Base-by-base conservation (phyloP, 179 eudicot genomes). In the Beta macrorhiza region DNA sequence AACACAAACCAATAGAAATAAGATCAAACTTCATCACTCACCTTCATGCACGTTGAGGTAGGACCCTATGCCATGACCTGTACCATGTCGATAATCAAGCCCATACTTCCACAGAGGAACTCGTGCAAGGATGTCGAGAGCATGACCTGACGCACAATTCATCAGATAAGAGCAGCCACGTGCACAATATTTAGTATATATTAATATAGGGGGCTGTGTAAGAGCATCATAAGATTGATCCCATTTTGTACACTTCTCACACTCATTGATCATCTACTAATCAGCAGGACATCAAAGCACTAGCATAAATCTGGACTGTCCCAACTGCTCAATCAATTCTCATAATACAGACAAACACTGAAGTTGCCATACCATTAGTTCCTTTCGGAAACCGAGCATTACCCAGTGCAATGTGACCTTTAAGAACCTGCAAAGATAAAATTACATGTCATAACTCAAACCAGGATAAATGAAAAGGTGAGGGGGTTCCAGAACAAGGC, bases 31-130 rank as follows among this genome's bases (percentile, higher is more conserved):
- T 69, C 22, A 64, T 80, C 42, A 85, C 90, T 87, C 84, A 87
- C 99, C 99, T 92, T 96, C 99, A 78, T 96, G 98, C 79, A 96
- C 99, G 87, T 94, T 90, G 79, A 96, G 87, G 86, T 84, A 96
- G 78, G 96, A 92, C 62, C 98, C 99, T 61, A 96, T 84, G 65
- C 99, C 98, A 75, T 96, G 99, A 79, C 98, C 99, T 77, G 98
- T 96, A 74, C 99, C 99, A 83, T 96, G 99, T 80, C 92, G 91
- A 81, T 91, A 96, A 88, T 96, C 99, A 87, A 96, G 99, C 49
- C 99, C 99, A 87, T 90, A 57, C 83, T 91, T 92, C 99, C 99
- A 96, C 87, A 96, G 80, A 71, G 96, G 98, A 85, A 92, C 58
- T 79, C 99, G 92, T 69, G 99, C 97, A 86, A 96, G 97, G 86